phyloP scores from a whole-genome alignment of 441 rosid species.

The Syzygium malaccense region DNA sequence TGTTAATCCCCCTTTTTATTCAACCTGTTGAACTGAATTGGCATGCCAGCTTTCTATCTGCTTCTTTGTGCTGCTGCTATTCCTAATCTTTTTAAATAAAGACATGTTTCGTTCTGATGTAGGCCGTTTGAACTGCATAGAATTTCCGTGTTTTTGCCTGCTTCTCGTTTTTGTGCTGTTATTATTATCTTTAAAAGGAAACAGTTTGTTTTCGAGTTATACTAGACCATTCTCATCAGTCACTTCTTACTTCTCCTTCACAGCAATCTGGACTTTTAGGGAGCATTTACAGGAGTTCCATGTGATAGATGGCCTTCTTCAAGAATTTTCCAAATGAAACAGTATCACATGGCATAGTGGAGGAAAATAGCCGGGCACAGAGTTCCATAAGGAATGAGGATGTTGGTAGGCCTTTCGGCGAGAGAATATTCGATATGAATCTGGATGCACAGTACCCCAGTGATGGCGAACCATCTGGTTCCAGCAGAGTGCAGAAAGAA shows the following conservation, averaged over 20 bases:
- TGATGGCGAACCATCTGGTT: slow-evolving; percentile 55
- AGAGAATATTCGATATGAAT: slow-evolving; percentile 79
- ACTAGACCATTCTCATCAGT: neutral
- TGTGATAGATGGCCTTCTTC: slow-evolving; percentile 80
- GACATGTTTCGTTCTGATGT: neutral
- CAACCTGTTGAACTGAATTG: neutral
- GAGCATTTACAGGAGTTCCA: slow-evolving; percentile 18
- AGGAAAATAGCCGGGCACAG: slow-evolving; percentile 54
- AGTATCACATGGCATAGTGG: slow-evolving; percentile 45
- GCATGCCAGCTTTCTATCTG: neutral
- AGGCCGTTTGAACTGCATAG: neutral
- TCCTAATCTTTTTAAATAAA: neutral
- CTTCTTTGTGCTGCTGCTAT: neutral
- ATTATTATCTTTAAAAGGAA: neutral
- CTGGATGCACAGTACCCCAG: slow-evolving; percentile 61
- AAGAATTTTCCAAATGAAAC: slow-evolving; percentile 61
- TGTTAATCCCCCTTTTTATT: neutral
- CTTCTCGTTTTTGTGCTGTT: neutral
- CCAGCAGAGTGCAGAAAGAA: slow-evolving; percentile 39
- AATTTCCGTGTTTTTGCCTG: neutral
- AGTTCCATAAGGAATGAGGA: slow-evolving; percentile 42
- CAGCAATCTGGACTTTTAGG: neutral
- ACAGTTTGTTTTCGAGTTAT: neutral
- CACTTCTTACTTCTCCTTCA: neutral
- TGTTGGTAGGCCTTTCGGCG: slow-evolving; percentile 34